Evolutionary conservation across 1,139 yeast genomes (phyloP), one percentile per base, ranked within the genome.

Genomic region (Blastobotrys arbuscula): DNA sequence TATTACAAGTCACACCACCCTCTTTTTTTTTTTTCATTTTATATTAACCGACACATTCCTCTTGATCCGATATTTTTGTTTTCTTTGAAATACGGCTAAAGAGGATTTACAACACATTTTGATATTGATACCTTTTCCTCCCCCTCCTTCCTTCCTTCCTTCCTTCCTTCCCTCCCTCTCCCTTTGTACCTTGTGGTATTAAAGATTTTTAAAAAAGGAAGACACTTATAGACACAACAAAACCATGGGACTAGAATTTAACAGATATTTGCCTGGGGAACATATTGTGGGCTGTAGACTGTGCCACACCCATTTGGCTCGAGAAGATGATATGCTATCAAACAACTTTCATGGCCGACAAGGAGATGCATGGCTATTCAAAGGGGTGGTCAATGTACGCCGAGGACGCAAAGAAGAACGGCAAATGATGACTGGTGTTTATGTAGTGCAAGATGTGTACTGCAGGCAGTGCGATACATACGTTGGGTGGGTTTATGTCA

Each of bases 401-500:
- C 59, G 61, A 24, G 63, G 66, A 2, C 53, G 52, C 5, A 58
- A 61, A 7, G 71, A 68, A 48, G 62, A 62, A 38, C 69, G 78
- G 48, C 58, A 61, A 45, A 85, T 87, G 92, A 70, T 71, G 48
- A 85, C 96, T 0, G 96, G 96, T 1, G 65, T 66, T 26, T 88
- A 84, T 62, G 69, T 75, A 13, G 84, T 85, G 24, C 78, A 78
- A 56, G 79, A 79, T 53, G 77, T 86, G 33, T 66, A 66, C 46
- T 87, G 96, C 65, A 77, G 75, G 53, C 86, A 81, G 59, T 87
- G 96, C 63, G 65, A 69, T 45, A 62, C 67, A 3, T 72, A 72
- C 42, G 67, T 87, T 33, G 96, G 96, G 9, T 87, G 96, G 96
- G 77, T 75, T 56, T 88, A 88, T 64, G 72, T 82, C 53, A 77